A percentile compares a stretch with the other conserved stretches of the same genome.
phyloP scores from a whole-genome alignment of 768 basidiomycete genomes.

The Coprinopsis strossmayeri region DNA sequence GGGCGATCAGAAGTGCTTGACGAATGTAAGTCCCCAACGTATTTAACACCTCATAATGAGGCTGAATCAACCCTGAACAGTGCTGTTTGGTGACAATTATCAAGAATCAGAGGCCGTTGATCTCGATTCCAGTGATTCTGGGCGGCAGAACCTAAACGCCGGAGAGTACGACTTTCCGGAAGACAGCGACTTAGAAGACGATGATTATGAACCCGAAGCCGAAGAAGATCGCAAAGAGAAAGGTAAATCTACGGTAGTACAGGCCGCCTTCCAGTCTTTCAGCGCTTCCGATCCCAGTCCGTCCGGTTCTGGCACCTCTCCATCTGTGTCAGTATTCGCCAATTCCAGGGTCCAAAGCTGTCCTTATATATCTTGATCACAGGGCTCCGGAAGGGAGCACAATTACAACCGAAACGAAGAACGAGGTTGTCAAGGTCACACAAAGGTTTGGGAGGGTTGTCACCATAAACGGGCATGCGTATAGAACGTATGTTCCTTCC shows the following conservation, averaged over 20 bases:
- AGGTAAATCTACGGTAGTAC: no score
- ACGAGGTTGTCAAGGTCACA: neutral
- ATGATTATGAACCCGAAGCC: neutral
- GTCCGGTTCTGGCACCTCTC: no score
- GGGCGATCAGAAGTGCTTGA: neutral
- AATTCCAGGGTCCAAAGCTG: no score
- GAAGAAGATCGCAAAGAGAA: no score
- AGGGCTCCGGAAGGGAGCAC: no score
- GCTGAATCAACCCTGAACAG: neutral
- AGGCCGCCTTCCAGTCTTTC: no score
- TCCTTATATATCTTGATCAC: no score
- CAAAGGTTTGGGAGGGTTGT: neutral
- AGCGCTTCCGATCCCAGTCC: no score
- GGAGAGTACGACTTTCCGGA: conserved; percentile 9
- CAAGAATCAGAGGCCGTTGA: conserved; percentile 4
- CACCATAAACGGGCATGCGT: conserved; percentile 6
- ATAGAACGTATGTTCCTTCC: conserved; percentile 2
- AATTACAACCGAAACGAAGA: neutral
- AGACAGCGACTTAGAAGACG: conserved; percentile 11
- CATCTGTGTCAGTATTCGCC: no score
- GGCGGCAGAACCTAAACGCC: neutral
- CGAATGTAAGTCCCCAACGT: conserved; percentile 2
- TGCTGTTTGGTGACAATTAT: conserved; percentile 2
- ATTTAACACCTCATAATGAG: no score
- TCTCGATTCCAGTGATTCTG: neutral